Evolutionary conservation across 1,284 basidiomycete genomes (phyloP).

Genomic region (Malassezia obtusa): DNA sequence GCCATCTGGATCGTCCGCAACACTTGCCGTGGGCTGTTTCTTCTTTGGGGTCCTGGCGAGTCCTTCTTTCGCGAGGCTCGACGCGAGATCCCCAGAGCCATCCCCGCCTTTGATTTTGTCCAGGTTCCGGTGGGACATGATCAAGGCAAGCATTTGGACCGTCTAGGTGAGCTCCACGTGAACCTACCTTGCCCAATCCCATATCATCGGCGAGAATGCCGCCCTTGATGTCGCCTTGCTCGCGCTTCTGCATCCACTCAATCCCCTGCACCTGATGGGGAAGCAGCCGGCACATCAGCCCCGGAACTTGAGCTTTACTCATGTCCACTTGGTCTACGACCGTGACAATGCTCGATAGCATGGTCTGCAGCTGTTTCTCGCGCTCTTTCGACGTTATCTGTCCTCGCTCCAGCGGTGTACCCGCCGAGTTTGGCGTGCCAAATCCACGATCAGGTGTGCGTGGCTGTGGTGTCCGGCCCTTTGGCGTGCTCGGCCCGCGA

Average conservation of each 20-base stretch:
- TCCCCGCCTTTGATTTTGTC: neutral
- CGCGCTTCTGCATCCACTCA: constrained; percentile 76
- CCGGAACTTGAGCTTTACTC: constrained; percentile 13
- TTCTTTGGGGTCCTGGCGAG: neutral
- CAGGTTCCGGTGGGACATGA: constrained; percentile 52
- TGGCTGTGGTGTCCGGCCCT: neutral
- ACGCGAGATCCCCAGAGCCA: neutral
- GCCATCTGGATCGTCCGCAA: neutral
- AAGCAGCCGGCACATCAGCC: constrained; percentile 59
- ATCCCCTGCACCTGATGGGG: constrained; percentile 79
- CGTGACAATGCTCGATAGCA: constrained; percentile 33
- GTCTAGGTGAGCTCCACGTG: constrained; percentile 57
- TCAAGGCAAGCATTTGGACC: constrained; percentile 75
- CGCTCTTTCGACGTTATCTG: constrained; percentile 25
- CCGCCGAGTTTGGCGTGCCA: neutral
- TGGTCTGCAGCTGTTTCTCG: constrained; percentile 30
- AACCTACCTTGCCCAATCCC: constrained; percentile 51
- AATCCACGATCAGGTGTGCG: neutral
- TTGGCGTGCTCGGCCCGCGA: neutral
- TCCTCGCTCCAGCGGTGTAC: neutral
- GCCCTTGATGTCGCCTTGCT: constrained; percentile 62
- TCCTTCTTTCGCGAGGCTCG: neutral
- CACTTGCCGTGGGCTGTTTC: neutral
- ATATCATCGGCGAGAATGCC: constrained; percentile 74
- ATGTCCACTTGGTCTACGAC: constrained; percentile 24